These are phyloP conservation scores for Gremmenia infestans DNA, from an alignment of 2,329 filamentous ascomycete species.

Conservation along the genomic window DNA sequence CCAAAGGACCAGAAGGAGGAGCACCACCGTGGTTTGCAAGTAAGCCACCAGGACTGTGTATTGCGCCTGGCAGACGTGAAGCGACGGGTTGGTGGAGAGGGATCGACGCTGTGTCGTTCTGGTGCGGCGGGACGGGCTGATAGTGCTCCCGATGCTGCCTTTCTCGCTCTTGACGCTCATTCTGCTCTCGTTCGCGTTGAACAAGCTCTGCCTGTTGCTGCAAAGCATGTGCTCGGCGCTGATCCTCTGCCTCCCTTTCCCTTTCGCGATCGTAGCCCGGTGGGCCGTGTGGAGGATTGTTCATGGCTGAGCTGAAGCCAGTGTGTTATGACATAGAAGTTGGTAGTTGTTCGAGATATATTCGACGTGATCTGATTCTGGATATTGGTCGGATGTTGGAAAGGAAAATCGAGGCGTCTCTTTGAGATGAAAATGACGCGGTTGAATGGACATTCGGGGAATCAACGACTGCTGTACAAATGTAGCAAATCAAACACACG, in stretches of 20 bases:
- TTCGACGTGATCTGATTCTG: not conserved
- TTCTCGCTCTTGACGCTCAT: slow-evolving; percentile 49
- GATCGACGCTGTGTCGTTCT: slow-evolving; percentile 82
- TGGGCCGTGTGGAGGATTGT: slow-evolving; percentile 29
- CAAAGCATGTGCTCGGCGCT: slow-evolving; percentile 50
- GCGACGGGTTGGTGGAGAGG: slow-evolving; percentile 94
- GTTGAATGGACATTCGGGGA: not conserved
- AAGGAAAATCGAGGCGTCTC: not conserved
- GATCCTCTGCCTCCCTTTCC: slow-evolving; percentile 44
- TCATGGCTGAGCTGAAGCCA: slow-evolving; percentile 17
- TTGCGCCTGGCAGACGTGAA: slow-evolving; percentile 70
- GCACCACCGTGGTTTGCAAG: slow-evolving; percentile 67
- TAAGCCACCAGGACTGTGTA: slow-evolving; percentile 88
- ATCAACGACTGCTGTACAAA: not conserved
- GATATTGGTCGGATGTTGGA: not conserved
- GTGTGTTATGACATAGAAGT: not conserved
- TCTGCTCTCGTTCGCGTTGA: slow-evolving; percentile 41
- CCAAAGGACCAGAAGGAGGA: slow-evolving; percentile 44
- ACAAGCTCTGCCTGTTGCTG: slow-evolving; percentile 49
- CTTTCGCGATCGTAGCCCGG: slow-evolving; percentile 33
- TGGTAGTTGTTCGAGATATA: not conserved
- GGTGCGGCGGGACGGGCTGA: slow-evolving; percentile 65
- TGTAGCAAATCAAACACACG: not conserved
- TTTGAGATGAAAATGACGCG: not conserved
- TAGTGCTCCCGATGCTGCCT: slow-evolving; percentile 59